A percentile compares a stretch with the other conserved stretches of the same genome.
phyloP scores from a whole-genome alignment of 2,329 filamentous ascomycete genomes.

The Fonsecaea pedrosoi region DNA sequence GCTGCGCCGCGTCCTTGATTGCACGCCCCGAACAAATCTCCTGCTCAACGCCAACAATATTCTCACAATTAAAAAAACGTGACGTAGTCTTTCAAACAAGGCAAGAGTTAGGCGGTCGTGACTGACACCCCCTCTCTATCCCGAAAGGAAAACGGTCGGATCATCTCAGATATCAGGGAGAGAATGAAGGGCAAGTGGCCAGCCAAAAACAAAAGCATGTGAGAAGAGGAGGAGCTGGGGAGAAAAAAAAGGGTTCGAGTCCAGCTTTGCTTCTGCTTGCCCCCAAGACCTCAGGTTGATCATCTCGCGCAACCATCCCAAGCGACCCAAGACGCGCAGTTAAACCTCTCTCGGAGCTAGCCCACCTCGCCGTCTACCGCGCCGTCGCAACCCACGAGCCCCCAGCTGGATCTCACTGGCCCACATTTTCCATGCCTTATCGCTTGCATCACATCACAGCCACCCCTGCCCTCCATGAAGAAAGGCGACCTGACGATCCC shows the following conservation, averaged over 20 bases:
- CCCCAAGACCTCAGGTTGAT: neutral
- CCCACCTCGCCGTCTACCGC: too few relatives aligned
- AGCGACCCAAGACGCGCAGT: too few relatives aligned
- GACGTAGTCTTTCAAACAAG: neutral
- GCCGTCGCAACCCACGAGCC: neutral
- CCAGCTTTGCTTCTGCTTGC: neutral
- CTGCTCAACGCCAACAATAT: neutral
- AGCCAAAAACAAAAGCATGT: neutral
- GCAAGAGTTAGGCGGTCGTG: neutral
- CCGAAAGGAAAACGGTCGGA: neutral
- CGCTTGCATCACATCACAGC: neutral
- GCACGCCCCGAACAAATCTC: neutral
- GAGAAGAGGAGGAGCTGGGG: neutral
- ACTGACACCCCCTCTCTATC: neutral
- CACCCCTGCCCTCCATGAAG: neutral
- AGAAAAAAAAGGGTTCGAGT: neutral
- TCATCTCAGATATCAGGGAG: neutral
- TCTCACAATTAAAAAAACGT: neutral
- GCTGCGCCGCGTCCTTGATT: neutral
- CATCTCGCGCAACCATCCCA: neutral
- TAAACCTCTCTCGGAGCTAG: too few relatives aligned
- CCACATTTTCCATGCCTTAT: neutral
- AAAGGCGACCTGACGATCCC: neutral
- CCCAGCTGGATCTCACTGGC: neutral
- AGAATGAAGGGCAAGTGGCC: neutral